Evolutionary conservation across 345 rosid genomes (phyloP), one percentile per base, ranked within the genome.

Genomic region (Streptanthus diversifolius): DNA sequence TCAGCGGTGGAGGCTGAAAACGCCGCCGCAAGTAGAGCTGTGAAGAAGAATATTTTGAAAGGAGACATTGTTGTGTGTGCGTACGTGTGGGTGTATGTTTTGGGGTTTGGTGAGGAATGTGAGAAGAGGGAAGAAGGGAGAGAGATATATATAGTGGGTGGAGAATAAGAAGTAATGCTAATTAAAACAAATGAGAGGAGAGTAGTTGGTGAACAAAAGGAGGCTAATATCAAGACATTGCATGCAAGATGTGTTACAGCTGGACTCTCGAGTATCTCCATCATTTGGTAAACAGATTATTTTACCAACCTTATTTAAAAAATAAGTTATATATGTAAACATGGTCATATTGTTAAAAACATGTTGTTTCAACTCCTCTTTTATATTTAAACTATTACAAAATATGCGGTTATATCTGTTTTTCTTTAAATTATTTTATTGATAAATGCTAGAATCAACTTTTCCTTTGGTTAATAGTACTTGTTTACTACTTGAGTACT

Each of bases 191-290:
- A 30, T 40, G 71, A 74, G 27, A 60, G 14, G 74, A 66, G 52
- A 43, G 76, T 22, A 72, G 78, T 74, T 73, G 78, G 78, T 74
- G 68, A 67, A 59, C 78, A 37, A 66, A 66, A 66, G 67, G 29
- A 66, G 68, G 67, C 73, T 74, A 51, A 74, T 39, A 19, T 66
- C 73, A 58, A 74, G 54, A 48, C 29, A 59, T 21, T 67, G 78
- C 73, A 74, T 67, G 78, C 62, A 74, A 67, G 73, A 74, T 67
- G 73, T 67, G 21, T 74, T 52, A 74, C 78, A 74, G 78, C 78
- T 74, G 78, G 68, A 66, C 5, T 67, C 62, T 59, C 17, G 6
- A 48, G 39, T 49, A 49, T 13, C 12, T 59, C 73, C 61, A 59
- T 66, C 73, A 67, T 67, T 67, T 74, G 72, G 68, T 66, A 14